Evolutionary conservation across 2,329 filamentous ascomycete genomes (phyloP), one percentile per base, ranked within the genome.

Genomic region (Dactylonectria macrodidyma): DNA sequence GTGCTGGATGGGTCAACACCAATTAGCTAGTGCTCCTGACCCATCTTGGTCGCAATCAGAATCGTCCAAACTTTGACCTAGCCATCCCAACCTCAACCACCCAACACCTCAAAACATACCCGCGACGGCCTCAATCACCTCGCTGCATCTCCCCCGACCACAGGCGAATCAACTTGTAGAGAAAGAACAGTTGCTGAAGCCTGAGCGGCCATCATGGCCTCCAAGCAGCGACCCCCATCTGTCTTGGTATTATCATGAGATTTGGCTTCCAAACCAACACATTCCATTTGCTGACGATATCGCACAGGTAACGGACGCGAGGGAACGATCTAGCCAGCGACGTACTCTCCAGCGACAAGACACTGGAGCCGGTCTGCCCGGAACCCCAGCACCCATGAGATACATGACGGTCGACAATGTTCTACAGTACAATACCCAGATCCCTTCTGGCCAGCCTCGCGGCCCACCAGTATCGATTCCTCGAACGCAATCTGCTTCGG

Each of bases 341-440:
- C 75, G 79, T 41, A 47, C 61, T n/a, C 71, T 79, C 8, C 76
- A 78, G 46, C 80, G 81, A 6, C 79, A 79, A 36, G 79, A 79
- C 33, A 78, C 79, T 5, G 72, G 71, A 44, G 65, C 78, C 41
- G 77, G 75, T 2, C 70, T 76, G 10, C 74, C 76, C 3, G 76
- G 75, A 19, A 57, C 71, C 4, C 80, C 79, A 16, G 75, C 78
- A 73, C 85, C 87, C 73, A 95, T 90, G 85, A 93, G 90, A 75
- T 93, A 93, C 80, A 94, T 98, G 78, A 91, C 90, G 1, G 95
- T 99, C 80, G 96, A 99, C 83, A 97, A 95, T 79, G 93, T 98
- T 72, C 90, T 99, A 5, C 95, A 97, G 80, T 94, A 97, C 84
- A 92, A 95, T 67, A 96, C 94, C 57, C 95, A 98, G 78, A 96